These are phyloP conservation scores for Diaporthe capsici DNA, from an alignment of 2,329 filamentous ascomycete species.

Conservation along the genomic window DNA sequence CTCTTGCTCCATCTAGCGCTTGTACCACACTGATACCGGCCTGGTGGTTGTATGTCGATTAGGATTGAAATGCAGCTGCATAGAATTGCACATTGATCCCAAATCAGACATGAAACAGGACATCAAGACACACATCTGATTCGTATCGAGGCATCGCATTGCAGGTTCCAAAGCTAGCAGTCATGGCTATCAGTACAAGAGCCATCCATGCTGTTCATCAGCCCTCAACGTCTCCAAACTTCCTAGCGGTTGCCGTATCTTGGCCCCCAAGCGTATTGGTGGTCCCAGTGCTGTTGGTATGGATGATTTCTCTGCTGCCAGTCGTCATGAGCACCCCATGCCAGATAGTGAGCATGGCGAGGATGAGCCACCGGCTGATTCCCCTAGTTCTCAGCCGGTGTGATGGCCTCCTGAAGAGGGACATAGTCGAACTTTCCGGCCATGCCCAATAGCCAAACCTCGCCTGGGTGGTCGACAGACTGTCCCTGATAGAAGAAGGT, in stretches of 20 bases:
- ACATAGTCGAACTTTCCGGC: constrained; percentile 68
- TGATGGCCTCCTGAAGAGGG: constrained; percentile 47
- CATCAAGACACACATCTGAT: background rate
- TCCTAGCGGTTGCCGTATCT: constrained; percentile 12
- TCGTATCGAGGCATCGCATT: background rate
- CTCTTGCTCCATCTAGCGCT: too few relatives aligned
- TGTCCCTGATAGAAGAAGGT: constrained; percentile 64
- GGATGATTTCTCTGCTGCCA: constrained; percentile 18
- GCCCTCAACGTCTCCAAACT: constrained; percentile 12
- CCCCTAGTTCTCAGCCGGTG: constrained; percentile 38
- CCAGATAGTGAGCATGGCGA: background rate
- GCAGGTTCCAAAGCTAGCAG: background rate
- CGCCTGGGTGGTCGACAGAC: constrained; percentile 53
- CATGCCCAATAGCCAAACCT: constrained; percentile 61
- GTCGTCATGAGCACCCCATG: background rate
- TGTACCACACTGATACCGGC: background rate
- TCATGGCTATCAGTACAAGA: background rate
- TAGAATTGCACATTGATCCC: background rate
- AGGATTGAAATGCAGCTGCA: background rate
- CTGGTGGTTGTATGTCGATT: background rate
- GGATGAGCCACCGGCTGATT: background rate
- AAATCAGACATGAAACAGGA: background rate
- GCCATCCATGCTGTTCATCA: background rate
- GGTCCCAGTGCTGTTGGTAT: background rate
- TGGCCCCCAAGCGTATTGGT: constrained; percentile 10